Evolutionary conservation across 139 green algal species (phyloP), one percentile per base, ranked within the genome.

Genomic region (Auxenochlorella protothecoides): DNA sequence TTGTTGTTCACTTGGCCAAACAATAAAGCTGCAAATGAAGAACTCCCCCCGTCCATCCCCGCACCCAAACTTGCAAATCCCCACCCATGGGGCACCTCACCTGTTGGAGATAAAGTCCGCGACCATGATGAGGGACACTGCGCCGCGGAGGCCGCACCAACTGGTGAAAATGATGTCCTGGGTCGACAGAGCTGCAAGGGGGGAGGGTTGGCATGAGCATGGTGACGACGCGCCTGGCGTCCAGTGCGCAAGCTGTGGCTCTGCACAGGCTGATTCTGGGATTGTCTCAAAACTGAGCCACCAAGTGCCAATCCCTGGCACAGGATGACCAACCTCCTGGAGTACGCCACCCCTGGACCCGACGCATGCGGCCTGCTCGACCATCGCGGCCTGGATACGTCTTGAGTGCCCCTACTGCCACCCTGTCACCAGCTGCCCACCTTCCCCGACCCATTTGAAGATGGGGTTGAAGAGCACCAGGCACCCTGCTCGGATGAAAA

Each of bases 121-220:
- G 16, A 89, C 82, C 67, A 95, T 76, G 65, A 96, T 94, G 63
- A 96, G 84, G 4, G 84, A 92, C 60, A 96, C 74, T 6, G 82
- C 81, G 59, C 91, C 91, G n/a, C 91, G 73, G 63, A 96, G 77
- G 0, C 88, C 90, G 2, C 80, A 73, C 53, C 84, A 73, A 0
- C 83, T 85, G 8, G 78, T 79, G 74, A 96, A 93, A 0, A 89
- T 5, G 53, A 91, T 74, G 51, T 89, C 87, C 13, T 73, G 72
- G 66, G 72, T 73, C 10, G 70, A 72, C 52, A 88, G 65, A 11
- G 63, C 77, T 77, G 71, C 74, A 69, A 2, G n/a, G 53, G 12
- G 57, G 56, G 9, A 44, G 70, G 27, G 27, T 44, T 44, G 27
- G 27, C 27, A 44, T 44, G 27, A 44, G 27, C 27, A 44, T 44